Evolutionary conservation across 2,329 filamentous ascomycete species (phyloP).

Genomic region (Colletotrichum australisinense): DNA sequence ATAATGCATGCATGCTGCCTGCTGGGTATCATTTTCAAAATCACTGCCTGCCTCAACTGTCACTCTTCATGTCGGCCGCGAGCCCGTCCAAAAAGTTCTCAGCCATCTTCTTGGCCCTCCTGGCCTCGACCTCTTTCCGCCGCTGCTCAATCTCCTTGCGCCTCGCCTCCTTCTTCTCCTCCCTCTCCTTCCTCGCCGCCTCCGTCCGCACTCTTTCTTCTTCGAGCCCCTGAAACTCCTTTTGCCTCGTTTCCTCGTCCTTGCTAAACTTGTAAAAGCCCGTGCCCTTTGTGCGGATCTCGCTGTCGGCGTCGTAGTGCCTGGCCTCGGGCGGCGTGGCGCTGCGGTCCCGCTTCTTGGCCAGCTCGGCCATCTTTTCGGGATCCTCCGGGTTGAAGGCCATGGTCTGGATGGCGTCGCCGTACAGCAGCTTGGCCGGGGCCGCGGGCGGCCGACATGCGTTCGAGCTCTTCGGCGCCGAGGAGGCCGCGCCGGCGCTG

Average conservation of each 20-base stretch:
- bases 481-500: conserved; percentile 62
- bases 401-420: conserved; percentile 83
- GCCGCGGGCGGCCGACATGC: conserved; percentile 74
- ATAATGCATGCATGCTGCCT: not conserved
- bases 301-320: conserved; percentile 88
- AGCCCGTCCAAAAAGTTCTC: conserved; percentile 78
- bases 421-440: conserved; percentile 81
- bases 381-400: conserved; percentile 84
- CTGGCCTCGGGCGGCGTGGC: conserved; percentile 82
- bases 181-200: conserved; percentile 64
- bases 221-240: conserved; percentile 81
- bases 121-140: conserved; percentile 70
- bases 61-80: conserved; percentile 34
- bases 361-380: conserved; percentile 81
- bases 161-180: conserved; percentile 68
- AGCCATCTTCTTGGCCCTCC: conserved; percentile 74
- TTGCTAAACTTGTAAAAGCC: conserved; percentile 92
- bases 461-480: conserved; percentile 71
- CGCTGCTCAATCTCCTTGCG: conserved; percentile 73
- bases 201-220: conserved; percentile 77
- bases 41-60: not conserved
- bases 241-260: conserved; percentile 72
- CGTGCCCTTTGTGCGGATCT: conserved; percentile 88
- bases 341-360: conserved; percentile 80
- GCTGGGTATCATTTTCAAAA: not conserved